Evolutionary conservation across 768 basidiomycete species (phyloP), one percentile per base, ranked within the genome.

Genomic region (Filobasidium floriforme): DNA sequence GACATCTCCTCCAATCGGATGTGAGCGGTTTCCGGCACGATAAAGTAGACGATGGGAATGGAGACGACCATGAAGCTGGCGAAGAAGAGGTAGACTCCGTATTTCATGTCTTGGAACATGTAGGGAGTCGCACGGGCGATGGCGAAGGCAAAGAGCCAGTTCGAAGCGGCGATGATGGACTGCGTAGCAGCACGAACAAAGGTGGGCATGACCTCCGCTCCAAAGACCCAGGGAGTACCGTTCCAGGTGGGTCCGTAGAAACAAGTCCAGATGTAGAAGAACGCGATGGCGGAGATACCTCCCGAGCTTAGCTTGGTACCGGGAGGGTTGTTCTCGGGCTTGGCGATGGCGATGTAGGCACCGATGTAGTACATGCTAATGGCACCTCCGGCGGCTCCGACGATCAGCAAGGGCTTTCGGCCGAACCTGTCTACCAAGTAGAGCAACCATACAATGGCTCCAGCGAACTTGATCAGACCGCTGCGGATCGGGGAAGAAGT

Each of bases 381-480:
- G 15, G 61, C 61, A 0, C 67, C 49, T 54, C 64, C 65, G 19
- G 60, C 65, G 10, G 65, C 41, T 29, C 67, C 70, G 29, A 68
- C 62, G 15, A 71, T 54, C 24, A 71, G 43, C 41, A 68, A 41
- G 7, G 61, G 49, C 51, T 67, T 59, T 51, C 70, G 64, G 18
- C 70, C 70, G 52, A 71, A 66, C n/a, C 64, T 49, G 52, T 71
- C 70, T 29, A 71, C 57, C 28, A 68, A 40, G 61, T 61, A 63
- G 62, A 68, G 70, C 41, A 82, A 68, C 79, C 79, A 84, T 61
- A 83, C 61, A 24, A 83, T 60, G 1, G 74, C 66, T 11, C 65
- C 66, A n/a, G 72, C 55, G 12, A 76, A 74, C 76, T 80, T 77
- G 76, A 82, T 80, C 61, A 82, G 76, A 11, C 83, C 83, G 68